Evolutionary conservation across 495 filamentous ascomycete genomes (phyloP).

Genomic region (Hypoxylon lienhwacheense): DNA sequence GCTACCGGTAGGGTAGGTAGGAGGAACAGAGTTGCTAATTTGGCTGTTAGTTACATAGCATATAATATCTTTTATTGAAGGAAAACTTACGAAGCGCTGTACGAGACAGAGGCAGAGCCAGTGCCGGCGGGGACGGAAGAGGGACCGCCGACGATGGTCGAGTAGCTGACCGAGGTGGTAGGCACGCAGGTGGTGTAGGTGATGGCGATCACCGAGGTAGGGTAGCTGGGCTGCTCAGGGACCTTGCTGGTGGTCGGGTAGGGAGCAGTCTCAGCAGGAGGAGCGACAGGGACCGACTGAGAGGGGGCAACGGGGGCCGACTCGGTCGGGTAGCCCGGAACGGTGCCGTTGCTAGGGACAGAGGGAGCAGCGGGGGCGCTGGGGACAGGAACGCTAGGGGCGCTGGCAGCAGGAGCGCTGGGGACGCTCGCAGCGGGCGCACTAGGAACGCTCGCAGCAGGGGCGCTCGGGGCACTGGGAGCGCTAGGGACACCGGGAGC

Average conservation of each 20-base stretch:
- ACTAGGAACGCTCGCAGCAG: not conserved
- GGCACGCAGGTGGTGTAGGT: conserved; percentile 41
- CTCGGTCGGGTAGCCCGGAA: conserved; percentile 38
- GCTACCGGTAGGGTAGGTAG: conserved; percentile 38
- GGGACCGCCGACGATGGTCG: conserved; percentile 49
- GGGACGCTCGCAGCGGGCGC: no score
- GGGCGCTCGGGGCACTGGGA: not conserved
- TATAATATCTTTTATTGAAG: not conserved
- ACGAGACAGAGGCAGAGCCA: conserved; percentile 26
- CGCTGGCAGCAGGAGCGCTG: not conserved
- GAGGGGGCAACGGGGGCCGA: conserved; percentile 28
- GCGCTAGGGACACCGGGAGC: not conserved
- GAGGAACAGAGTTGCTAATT: conserved; percentile 26
- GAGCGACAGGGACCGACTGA: no score
- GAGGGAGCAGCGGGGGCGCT: no score
- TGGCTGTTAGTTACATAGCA: not conserved
- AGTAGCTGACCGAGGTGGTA: conserved; percentile 53
- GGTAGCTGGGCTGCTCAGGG: conserved; percentile 24
- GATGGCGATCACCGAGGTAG: conserved; percentile 53
- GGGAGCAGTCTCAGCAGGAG: conserved; percentile 21
- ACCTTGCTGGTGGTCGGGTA: conserved; percentile 26
- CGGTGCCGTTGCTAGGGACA: conserved; percentile 13
- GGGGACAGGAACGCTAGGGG: not conserved
- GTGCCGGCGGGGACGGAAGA: conserved; percentile 45
- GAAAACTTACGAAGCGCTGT: conserved; percentile 34